These are phyloP conservation scores for Protoeuglena noctilucae DNA, from an alignment of 139 green algal genomes.

Conservation along the genomic window DNA sequence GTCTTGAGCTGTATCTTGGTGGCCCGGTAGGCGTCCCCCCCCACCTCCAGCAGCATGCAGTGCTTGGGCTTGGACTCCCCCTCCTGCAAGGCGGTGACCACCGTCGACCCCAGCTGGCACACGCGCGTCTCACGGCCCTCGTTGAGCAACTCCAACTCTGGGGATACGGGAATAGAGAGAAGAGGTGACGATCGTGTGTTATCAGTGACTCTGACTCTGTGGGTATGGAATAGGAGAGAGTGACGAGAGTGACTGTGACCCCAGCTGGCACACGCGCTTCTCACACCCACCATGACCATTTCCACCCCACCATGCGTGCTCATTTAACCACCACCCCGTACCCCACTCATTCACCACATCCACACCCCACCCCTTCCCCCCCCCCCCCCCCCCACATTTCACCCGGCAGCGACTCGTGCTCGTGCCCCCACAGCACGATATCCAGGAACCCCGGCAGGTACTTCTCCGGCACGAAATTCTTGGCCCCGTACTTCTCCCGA, in stretches of 20 bases:
- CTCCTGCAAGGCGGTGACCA: constrained; percentile 63
- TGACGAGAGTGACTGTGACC: too few species aligned
- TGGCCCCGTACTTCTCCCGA: constrained; percentile 23
- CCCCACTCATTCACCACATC: too few species aligned
- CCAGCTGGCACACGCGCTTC: too few species aligned
- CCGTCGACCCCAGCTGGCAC: constrained; percentile 72
- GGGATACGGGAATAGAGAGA: too few species aligned
- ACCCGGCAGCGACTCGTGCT: constrained; percentile 78
- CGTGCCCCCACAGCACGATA: constrained; percentile 92
- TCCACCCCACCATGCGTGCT: too few species aligned
- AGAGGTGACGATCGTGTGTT: too few species aligned
- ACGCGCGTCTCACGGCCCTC: constrained; percentile 3
- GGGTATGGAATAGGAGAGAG: too few species aligned
- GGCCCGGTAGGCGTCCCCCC: constrained; percentile 28
- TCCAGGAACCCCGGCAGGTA: constrained; percentile 78
- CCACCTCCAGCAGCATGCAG: constrained; percentile 70
- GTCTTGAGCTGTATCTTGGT: constrained; percentile 52
- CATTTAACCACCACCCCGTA: too few species aligned
- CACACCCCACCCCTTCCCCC: too few species aligned
- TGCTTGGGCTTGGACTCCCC: constrained; percentile 83
- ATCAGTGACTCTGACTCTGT: too few species aligned
- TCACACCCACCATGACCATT: too few species aligned
- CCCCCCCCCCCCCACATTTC: background rate
- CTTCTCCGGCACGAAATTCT: constrained; percentile 63
- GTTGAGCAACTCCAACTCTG: too few species aligned